These are phyloP conservation scores for Poteriospumella lacustris DNA, from an alignment of 108 stramenopile species.

Conservation along the genomic window DNA sequence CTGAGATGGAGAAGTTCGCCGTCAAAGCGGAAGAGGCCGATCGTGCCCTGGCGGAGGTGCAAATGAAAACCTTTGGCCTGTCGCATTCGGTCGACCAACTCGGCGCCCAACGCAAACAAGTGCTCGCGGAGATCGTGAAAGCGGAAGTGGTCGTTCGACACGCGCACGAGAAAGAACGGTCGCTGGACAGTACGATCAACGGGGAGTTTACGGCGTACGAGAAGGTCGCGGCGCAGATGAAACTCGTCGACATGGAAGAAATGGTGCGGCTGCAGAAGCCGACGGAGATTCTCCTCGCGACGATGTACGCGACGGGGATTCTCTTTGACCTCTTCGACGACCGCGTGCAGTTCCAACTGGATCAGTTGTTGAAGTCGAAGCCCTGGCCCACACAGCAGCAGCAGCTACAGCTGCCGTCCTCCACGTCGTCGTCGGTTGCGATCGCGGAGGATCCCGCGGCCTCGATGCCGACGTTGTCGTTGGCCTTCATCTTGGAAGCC, in stretches of 20 bases:
- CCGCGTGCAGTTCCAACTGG: no score
- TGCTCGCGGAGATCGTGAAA: not conserved
- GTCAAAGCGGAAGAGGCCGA: not conserved
- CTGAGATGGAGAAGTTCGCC: not conserved
- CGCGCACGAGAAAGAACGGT: not conserved
- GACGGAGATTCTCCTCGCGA: not conserved
- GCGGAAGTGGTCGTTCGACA: not conserved
- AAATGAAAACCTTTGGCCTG: not conserved
- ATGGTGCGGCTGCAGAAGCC: not conserved
- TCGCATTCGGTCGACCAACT: not conserved
- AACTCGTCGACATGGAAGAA: not conserved
- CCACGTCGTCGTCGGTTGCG: no score
- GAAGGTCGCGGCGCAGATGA: not conserved
- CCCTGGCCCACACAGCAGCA: no score
- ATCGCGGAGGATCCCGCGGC: no score
- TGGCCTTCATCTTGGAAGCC: no score
- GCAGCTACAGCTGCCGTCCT: not conserved
- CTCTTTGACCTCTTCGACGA: constrained; percentile 15
- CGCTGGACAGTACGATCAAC: not conserved
- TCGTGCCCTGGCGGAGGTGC: not conserved
- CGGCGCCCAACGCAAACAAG: not conserved
- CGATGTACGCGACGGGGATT: not conserved
- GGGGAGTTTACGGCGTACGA: not conserved
- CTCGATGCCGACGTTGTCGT: no score
- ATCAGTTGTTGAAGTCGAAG: no score